These are phyloP conservation scores for Lentinus tigrinus DNA, from an alignment of 768 basidiomycete species.

Conservation along the genomic window DNA sequence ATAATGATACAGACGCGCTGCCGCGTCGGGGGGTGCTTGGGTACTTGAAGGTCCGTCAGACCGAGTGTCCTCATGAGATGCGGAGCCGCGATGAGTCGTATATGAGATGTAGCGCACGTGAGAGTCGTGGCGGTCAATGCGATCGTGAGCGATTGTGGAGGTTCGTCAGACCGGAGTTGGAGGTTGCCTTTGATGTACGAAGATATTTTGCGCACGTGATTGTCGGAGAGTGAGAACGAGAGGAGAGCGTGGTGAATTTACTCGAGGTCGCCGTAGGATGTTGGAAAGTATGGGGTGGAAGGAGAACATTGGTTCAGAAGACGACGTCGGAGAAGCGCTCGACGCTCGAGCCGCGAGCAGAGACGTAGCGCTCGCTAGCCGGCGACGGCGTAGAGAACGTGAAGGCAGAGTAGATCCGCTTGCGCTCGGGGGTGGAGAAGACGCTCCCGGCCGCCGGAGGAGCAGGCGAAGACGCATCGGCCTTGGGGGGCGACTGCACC, in stretches of 20 bases:
- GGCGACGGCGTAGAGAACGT: conserved; percentile 78
- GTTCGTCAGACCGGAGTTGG: background rate
- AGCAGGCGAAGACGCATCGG: conserved; percentile 29
- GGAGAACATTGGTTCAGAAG: background rate
- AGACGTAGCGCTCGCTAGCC: conserved; percentile 49
- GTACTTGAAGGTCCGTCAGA: conserved; percentile 7
- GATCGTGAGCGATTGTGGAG: background rate
- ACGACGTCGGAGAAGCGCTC: conserved; percentile 21
- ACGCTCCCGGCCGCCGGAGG: conserved; percentile 29
- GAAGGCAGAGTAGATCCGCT: conserved; percentile 70
- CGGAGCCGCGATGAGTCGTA: background rate
- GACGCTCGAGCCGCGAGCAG: conserved; percentile 21
- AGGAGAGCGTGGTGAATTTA: background rate
- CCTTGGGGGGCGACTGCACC: background rate
- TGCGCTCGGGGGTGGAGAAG: conserved; percentile 77
- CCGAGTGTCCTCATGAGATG: background rate
- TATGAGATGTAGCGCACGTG: background rate
- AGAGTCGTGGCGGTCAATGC: background rate
- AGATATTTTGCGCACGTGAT: background rate
- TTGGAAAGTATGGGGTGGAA: background rate
- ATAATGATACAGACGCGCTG: conserved; percentile 13
- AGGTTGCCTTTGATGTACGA: background rate
- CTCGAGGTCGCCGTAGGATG: background rate
- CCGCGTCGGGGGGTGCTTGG: background rate
- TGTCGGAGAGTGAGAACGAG: background rate